Conservation (phyloP, 164 flowering plant genomes). For the Amborella trichopoda region DNA sequence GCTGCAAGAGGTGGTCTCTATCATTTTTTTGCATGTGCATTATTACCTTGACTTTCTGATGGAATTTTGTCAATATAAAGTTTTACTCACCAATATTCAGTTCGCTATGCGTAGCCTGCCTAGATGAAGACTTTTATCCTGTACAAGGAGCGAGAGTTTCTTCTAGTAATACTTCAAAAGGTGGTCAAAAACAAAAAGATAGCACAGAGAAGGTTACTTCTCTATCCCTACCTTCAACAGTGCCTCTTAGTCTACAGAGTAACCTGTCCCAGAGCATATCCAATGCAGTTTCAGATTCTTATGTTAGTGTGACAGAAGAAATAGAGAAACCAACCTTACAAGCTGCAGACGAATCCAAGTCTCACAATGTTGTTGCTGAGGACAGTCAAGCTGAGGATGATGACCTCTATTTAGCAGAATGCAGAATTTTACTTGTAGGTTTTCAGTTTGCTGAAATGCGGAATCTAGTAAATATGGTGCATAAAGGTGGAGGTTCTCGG, state of each 20-base stretch:
- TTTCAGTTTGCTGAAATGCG: slow-evolving; percentile 76
- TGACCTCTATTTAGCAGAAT: slow-evolving; percentile 83
- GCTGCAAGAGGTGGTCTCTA: slow-evolving; percentile 46
- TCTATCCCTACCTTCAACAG: slow-evolving; percentile 21
- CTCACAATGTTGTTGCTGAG: slow-evolving; percentile 52
- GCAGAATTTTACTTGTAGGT: slow-evolving; percentile 70
- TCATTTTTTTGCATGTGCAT: too few relatives aligned
- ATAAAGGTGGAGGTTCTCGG: slow-evolving; percentile 90
- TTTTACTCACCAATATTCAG: slow-evolving; percentile 9
- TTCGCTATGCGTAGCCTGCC: slow-evolving; percentile 50
- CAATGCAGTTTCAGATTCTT: slow-evolving; percentile 26
- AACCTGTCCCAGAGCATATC: slow-evolving; percentile 40
- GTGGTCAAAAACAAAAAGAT: slow-evolving; percentile 13
- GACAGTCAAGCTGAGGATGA: slow-evolving; percentile 74
- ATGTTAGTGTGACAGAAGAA: slow-evolving; percentile 20
- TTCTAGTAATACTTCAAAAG: slow-evolving; percentile 20
- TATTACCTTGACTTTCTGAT: too few relatives aligned
- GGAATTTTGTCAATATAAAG: slow-evolving; percentile 4
- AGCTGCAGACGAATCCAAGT: slow-evolving; percentile 18
- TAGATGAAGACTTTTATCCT: slow-evolving; percentile 73
- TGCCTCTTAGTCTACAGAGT: slow-evolving; percentile 29
- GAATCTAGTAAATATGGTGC: slow-evolving; percentile 60
- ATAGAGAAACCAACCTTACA: slow-evolving; percentile 18
- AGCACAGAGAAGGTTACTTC: slow-evolving; percentile 28
- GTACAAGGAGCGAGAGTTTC: slow-evolving; percentile 37